A percentile compares a stretch with the other conserved stretches of the same genome.
These are phyloP conservation scores for Paramecium biaurelia DNA, from an alignment of 73 alveolate species.

Conservation along the genomic window DNA sequence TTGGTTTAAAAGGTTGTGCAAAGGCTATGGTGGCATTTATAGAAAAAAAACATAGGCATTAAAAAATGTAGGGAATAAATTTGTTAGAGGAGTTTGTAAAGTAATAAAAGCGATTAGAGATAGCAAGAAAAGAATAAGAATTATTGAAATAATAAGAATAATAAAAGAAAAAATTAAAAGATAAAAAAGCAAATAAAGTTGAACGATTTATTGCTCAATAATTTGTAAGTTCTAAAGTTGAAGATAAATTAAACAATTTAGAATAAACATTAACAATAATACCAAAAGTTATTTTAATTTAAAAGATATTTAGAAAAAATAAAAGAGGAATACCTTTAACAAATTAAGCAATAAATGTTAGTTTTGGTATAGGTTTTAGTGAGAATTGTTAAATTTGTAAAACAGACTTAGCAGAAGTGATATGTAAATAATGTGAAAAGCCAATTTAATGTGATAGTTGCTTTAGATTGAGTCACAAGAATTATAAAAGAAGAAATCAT, in stretches of 20 bases:
- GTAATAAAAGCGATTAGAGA: not conserved
- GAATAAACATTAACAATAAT: not conserved
- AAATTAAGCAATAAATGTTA: conserved; percentile 20
- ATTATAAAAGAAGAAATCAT: conserved; percentile 20
- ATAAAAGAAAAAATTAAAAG: not conserved
- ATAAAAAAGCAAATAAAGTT: not conserved
- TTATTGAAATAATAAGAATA: not conserved
- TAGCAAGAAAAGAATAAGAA: not conserved
- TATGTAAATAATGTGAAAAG: conserved; percentile 8
- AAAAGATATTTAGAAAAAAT: not conserved
- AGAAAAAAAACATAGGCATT: not conserved
- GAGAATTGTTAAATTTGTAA: not conserved
- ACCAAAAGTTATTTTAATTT: not conserved
- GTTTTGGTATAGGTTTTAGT: not conserved
- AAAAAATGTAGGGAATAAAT: not conserved
- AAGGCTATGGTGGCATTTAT: not conserved
- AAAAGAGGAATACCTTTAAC: not conserved
- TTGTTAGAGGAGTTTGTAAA: not conserved
- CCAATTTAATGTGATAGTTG: conserved; percentile 17
- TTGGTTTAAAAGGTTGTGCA: not conserved
- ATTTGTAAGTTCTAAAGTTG: not conserved
- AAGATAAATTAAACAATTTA: not conserved
- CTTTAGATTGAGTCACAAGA: conserved; percentile 10
- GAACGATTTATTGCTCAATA: not conserved
- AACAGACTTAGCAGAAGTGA: conserved; percentile 13